Conservation (phyloP, 1,139 yeast genomes). For the Citeromyces hawaiiensis region DNA sequence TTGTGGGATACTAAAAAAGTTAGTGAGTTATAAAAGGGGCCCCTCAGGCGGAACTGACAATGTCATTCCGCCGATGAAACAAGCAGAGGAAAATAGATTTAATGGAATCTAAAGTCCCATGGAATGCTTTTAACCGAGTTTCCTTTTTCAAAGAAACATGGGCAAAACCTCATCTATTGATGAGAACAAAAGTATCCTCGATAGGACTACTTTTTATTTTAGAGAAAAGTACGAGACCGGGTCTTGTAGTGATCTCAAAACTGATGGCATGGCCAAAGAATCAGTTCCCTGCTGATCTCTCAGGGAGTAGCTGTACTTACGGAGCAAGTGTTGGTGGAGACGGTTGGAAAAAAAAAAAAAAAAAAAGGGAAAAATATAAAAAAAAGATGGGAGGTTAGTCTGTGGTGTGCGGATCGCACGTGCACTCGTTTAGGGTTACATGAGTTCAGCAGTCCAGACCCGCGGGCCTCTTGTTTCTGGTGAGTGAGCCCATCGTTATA, state of each 20-base stretch:
- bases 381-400: too few relatives aligned
- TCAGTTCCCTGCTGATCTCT: background rate
- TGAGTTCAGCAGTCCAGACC: too few relatives aligned
- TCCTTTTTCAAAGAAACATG: slow-evolving; percentile 1
- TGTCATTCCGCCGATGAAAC: slow-evolving; percentile 2
- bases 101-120: background rate
- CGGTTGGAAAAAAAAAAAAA: background rate
- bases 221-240: slow-evolving; percentile 16
- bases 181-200: slow-evolving; percentile 2
- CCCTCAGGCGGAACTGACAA: slow-evolving; percentile 1
- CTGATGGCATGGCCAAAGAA: slow-evolving; percentile 8
- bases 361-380: too few relatives aligned
- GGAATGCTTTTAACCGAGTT: background rate
- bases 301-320: slow-evolving; percentile 6
- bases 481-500: slow-evolving; percentile 2
- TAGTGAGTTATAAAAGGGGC: background rate
- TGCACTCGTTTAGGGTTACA: too few relatives aligned
- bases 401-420: background rate
- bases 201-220: slow-evolving; percentile 7
- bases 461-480: background rate
- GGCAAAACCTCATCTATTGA: slow-evolving; percentile 16
- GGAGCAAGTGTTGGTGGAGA: slow-evolving; percentile 7
- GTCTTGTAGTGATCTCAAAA: slow-evolving; percentile 17
- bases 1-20: slow-evolving; percentile 20
- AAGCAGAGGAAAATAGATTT: slow-evolving; percentile 1